These are phyloP conservation scores for Aureobasidium pullulans DNA, from an alignment of 2,329 filamentous ascomycete species.

Conservation along the genomic window DNA sequence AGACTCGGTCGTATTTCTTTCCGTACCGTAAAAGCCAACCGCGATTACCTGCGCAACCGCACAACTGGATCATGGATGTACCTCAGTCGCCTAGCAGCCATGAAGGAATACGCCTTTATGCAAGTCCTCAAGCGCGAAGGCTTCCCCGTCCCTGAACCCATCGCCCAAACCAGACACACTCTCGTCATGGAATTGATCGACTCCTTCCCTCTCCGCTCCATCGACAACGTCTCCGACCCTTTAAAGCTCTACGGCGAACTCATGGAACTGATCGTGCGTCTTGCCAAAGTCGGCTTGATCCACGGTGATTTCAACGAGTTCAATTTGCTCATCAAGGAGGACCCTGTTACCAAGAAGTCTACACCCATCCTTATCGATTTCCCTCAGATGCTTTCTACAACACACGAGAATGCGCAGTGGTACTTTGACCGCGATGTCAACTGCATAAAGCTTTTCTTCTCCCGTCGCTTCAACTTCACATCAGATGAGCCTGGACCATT, in stretches of 20 bases:
- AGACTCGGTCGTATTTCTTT: constrained; percentile 93
- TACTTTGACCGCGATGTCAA: constrained; percentile 96
- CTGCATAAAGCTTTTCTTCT: constrained; percentile 92
- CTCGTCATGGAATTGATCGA: constrained; percentile 94
- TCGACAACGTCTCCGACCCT: constrained; percentile 74
- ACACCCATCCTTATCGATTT: constrained; percentile 92
- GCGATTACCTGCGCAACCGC: constrained; percentile 84
- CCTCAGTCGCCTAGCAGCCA: constrained; percentile 81
- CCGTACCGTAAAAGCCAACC: constrained; percentile 88
- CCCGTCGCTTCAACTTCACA: constrained; percentile 79
- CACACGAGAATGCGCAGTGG: constrained; percentile 88
- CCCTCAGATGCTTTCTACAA: constrained; percentile 94
- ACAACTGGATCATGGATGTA: constrained; percentile 93
- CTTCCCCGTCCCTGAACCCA: constrained; percentile 81
- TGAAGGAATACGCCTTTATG: constrained; percentile 96
- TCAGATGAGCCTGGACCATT: constrained; percentile 76
- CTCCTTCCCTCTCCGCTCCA: constrained; percentile 83
- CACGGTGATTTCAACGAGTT: constrained; percentile 99
- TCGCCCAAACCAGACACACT: constrained; percentile 86
- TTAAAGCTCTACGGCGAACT: constrained; percentile 85
- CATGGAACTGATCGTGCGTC: constrained; percentile 73
- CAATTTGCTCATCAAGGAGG: constrained; percentile 90
- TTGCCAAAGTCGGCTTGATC: constrained; percentile 83
- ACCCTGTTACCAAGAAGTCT: constrained; percentile 19
- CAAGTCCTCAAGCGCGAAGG: constrained; percentile 72